Evolutionary conservation across 2,329 filamentous ascomycete genomes (phyloP), one percentile per base, ranked within the genome.

Genomic region (Penicillium sp.): DNA sequence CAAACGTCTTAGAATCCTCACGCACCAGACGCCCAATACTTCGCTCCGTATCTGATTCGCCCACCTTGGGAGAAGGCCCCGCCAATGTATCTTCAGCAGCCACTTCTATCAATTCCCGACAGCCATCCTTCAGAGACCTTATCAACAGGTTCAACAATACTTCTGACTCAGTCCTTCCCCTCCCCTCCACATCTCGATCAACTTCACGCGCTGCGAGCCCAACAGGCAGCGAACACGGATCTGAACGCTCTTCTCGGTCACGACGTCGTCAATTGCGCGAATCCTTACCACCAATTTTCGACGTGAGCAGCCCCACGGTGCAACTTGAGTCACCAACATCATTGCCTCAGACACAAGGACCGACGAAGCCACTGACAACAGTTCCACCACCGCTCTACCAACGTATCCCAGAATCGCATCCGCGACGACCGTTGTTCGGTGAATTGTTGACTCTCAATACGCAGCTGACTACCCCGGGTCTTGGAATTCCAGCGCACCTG

Each of bases 81-180:
- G 55, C 44, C 58, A 68, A 52, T 37, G 47, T 29, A 39, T 51
- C 58, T 42, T 45, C 61, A 35, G 53, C 55, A 45, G 26, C 63
- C 24, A 53, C 65, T 27, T 56, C 60, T 24, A 55, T 58, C 29
- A 70, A 71, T 66, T 75, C 64, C 61, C 74, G 77, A 63, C 82
- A 88, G 63, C 81, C 86, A n/a, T 93, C 88, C 58, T 89, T 95
- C 65, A 91, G 88, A 75, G 90, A 95, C 69, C 80, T 95, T 60
- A 87, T 90, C 67, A 90, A 88, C 74, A 87, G 84, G 54, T 95
- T 93, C 76, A 90, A 93, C 73, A 85, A 87, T 68, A 86, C 81
- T 64, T 78, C 68, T 33, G 78, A 80, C 60, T 74, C 78, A 58
- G 65, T 76, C 49, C 76, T 73, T 24, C 79, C 78, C 4, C 57